Percentiles rank a stretch among this genome's conserved stretches.
Evolutionary conservation across 2,329 filamentous ascomycete genomes (phyloP).

Genomic region (Alternaria gaisen): DNA sequence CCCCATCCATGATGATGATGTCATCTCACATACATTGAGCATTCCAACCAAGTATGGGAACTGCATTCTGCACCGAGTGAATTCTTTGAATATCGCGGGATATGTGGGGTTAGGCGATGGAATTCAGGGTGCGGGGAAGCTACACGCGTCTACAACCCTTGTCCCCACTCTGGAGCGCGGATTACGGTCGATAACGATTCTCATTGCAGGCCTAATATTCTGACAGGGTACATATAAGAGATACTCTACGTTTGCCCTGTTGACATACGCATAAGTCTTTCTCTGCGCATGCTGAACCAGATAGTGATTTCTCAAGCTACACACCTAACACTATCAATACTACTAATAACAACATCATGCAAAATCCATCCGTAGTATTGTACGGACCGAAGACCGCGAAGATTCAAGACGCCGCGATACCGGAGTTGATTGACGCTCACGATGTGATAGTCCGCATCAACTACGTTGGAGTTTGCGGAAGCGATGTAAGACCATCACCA

Average conservation of each 20-base stretch:
- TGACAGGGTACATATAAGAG: neutral
- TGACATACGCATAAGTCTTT: neutral
- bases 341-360: slow-evolving; percentile 14
- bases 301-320: no score
- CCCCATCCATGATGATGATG: neutral
- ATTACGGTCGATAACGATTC: neutral
- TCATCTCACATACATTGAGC: neutral
- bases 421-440: slow-evolving; percentile 45
- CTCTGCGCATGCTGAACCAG: neutral
- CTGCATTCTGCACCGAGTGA: neutral
- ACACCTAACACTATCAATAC: no score
- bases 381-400: slow-evolving; percentile 51
- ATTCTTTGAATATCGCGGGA: neutral
- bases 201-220: neutral
- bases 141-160: slow-evolving; percentile 29
- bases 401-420: slow-evolving; percentile 52
- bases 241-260: no score
- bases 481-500: slow-evolving; percentile 30
- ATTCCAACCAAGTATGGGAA: neutral
- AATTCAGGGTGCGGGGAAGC: slow-evolving; percentile 12
- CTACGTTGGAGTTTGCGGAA: slow-evolving; percentile 57
- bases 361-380: slow-evolving; percentile 56
- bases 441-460: slow-evolving; percentile 57
- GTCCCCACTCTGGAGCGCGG: slow-evolving; percentile 12
- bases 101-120: slow-evolving; percentile 13